Evolutionary conservation across 1,139 yeast species (phyloP).

Genomic region (Arxiozyma telluris): DNA sequence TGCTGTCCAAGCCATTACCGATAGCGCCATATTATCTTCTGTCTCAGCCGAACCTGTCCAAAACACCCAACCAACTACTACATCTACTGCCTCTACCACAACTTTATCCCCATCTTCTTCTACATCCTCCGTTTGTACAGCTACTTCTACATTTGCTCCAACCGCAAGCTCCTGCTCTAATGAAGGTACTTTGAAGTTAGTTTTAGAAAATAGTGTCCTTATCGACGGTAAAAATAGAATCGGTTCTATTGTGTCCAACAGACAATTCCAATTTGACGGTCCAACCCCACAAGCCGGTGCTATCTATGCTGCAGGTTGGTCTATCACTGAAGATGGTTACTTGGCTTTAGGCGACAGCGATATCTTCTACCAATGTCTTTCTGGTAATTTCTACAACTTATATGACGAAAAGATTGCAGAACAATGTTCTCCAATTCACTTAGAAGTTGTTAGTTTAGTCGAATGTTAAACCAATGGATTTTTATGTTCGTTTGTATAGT

Average conservation of each 20-base stretch:
- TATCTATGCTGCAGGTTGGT: conserved; percentile 81
- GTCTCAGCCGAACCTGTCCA: conserved; percentile 59
- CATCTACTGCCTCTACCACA: conserved; percentile 6
- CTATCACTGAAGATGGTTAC: conserved; percentile 52
- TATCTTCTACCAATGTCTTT: conserved; percentile 69
- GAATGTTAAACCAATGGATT: conserved; percentile 38
- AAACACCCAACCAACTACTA: conserved; percentile 8
- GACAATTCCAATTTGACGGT: conserved; percentile 86
- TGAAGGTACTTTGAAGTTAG: conserved; percentile 46
- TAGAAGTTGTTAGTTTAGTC: conserved; percentile 56
- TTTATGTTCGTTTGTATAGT: background rate
- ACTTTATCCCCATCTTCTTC: conserved; percentile 9
- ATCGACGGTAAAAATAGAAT: conserved; percentile 61
- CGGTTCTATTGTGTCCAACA: conserved; percentile 77
- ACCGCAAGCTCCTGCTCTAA: conserved; percentile 35
- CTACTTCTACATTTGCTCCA: conserved; percentile 8
- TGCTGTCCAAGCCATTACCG: conserved; percentile 10
- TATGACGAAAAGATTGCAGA: conserved; percentile 60
- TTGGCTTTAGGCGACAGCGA: conserved; percentile 63
- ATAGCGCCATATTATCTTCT: conserved; percentile 31
- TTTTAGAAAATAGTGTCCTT: conserved; percentile 46
- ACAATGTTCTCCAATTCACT: conserved; percentile 60
- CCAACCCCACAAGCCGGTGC: conserved; percentile 90
- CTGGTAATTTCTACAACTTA: conserved; percentile 79
- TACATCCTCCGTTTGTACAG: conserved; percentile 10